phyloP scores from a whole-genome alignment of 2,329 filamentous ascomycete species.

The Bipolaris bicolor region DNA sequence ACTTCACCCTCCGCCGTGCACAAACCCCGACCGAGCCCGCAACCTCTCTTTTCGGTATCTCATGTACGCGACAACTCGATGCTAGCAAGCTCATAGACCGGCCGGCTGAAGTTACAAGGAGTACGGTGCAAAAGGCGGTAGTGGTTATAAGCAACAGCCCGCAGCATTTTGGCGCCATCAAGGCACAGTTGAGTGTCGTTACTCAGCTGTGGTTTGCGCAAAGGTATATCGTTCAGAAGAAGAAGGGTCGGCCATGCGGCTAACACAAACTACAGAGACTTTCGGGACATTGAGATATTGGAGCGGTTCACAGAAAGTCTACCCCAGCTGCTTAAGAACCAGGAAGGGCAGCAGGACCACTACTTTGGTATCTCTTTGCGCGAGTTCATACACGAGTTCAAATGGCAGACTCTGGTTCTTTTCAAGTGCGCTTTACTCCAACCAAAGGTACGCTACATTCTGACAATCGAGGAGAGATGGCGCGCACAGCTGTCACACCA shows the following conservation, averaged over 20 bases:
- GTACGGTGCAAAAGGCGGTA: slow-evolving; percentile 96
- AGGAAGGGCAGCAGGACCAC: slow-evolving; percentile 79
- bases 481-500: too few species aligned
- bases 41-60: slow-evolving; percentile 92
- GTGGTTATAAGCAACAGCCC: slow-evolving; percentile 93
- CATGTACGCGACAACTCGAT: slow-evolving; percentile 91
- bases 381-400: slow-evolving; percentile 92
- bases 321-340: slow-evolving; percentile 61
- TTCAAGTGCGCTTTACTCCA: slow-evolving; percentile 94
- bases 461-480: background rate
- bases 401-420: slow-evolving; percentile 89
- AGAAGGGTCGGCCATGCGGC: background rate
- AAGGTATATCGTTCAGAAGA: slow-evolving; percentile 56
- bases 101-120: slow-evolving; percentile 90
- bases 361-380: slow-evolving; percentile 85
- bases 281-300: slow-evolving; percentile 88
- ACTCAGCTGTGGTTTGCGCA: slow-evolving; percentile 97
- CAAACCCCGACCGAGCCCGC: slow-evolving; percentile 58
- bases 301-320: slow-evolving; percentile 90
- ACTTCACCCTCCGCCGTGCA: slow-evolving; percentile 83
- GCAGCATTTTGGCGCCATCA: slow-evolving; percentile 85
- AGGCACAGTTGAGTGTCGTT: slow-evolving; percentile 87
- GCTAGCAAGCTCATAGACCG: slow-evolving; percentile 76
- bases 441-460: slow-evolving; percentile 72
- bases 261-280: slow-evolving; percentile 63